Conservation (phyloP, 768 basidiomycete species). For the Boletus rubroflammeus region DNA sequence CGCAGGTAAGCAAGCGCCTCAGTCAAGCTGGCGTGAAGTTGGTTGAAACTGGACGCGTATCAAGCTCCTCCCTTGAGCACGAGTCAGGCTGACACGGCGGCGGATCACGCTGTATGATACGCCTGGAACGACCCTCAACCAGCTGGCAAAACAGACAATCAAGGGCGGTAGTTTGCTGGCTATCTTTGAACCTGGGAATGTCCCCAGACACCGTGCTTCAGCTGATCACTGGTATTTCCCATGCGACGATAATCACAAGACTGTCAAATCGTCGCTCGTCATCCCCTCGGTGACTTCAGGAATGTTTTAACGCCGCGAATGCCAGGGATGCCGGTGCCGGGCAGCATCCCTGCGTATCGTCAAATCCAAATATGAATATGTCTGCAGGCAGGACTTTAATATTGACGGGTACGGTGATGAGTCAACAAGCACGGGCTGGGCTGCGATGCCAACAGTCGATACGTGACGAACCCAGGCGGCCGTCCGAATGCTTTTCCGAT, state of each 20-base stretch:
- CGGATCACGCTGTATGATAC: conserved; percentile 1
- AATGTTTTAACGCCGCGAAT: not conserved
- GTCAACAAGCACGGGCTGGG: not conserved
- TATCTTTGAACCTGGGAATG: not conserved
- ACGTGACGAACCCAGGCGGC: not conserved
- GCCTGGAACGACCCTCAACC: not conserved
- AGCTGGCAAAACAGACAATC: not conserved
- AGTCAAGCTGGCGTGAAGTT: not conserved
- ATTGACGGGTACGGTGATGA: not conserved
- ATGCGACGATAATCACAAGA: not conserved
- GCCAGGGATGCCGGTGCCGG: not conserved
- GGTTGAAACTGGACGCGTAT: not conserved
- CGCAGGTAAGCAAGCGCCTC: not conserved
- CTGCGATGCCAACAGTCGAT: not conserved
- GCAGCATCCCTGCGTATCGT: not conserved
- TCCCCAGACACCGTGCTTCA: conserved; percentile 11
- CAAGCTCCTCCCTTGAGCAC: not conserved
- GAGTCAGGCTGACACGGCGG: not conserved
- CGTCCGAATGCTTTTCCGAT: not conserved
- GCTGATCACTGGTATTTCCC: not conserved
- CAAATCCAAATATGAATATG: not conserved
- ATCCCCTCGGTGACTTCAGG: not conserved
- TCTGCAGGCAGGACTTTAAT: not conserved
- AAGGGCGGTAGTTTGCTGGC: not conserved
- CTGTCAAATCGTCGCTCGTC: not conserved